Base-by-base conservation (phyloP, 2,329 filamentous ascomycete genomes). In the Fusarium equiseti region DNA sequence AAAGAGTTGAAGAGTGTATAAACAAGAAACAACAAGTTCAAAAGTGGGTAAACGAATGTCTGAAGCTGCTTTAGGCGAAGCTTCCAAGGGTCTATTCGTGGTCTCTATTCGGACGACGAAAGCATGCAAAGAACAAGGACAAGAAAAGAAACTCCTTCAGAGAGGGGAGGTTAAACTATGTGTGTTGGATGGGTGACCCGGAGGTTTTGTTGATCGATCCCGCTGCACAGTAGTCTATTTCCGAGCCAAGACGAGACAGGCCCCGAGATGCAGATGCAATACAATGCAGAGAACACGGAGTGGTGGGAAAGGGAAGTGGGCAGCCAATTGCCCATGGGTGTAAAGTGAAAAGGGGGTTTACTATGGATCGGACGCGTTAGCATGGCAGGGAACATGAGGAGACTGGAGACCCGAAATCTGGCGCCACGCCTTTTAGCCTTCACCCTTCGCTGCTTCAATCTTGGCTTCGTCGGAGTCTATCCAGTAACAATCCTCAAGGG, bases 141-240 rank as follows among this genome's bases (percentile, higher is more conserved):
- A 62, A 67, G 63, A 53, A 53, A 53, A 53, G 38, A 18, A 53
- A 55, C 56, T 66, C 62, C 66, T 50, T 42, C 45, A 18, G 31
- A 55, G 63, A 51, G 55, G 63, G 52, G 63, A 66, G 63, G 32
- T 32, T 66, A 38, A 38, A n/a, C 18, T 18, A 18, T 18, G 55
- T 22, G 51, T 38, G 32, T 40, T 66, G 51, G 42, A 53, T 63
- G 63, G 63, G 62, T 45, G 60, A 48, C 20, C 62, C 63, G 45
- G 56, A 67, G 64, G 63, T 67, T 67, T 67, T 67, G 64, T 67
- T 68, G 63, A 68, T 67, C 59, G 55, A 67, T 56, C 54, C 54
- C 54, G 50, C 50, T 57, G 52, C 35, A 40, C 22, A 40, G 43
- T 26, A 16, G 31, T 56, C 63, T 66, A 62, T 67, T 55, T 67